A percentile compares a stretch with the other conserved stretches of the same genome.
These are phyloP conservation scores for Chrysophaeum taylorii DNA, from an alignment of 352 stramenopile genomes.

Conservation along the genomic window DNA sequence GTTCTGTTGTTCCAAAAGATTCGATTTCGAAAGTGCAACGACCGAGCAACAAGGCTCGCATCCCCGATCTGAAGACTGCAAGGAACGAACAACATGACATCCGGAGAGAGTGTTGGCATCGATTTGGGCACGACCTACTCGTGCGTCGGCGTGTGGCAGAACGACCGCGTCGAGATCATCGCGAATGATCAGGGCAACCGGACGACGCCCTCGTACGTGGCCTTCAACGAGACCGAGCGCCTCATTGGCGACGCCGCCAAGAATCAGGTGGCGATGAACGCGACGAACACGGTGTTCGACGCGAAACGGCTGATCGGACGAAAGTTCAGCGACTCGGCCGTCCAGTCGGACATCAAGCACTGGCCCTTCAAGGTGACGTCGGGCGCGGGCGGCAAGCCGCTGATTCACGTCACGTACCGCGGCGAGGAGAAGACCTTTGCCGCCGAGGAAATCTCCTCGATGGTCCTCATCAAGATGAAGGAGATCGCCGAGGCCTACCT, in stretches of 20 bases:
- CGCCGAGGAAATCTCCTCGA: slow-evolving; percentile 70
- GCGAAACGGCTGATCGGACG: slow-evolving; percentile 70
- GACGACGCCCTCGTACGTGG: slow-evolving; percentile 77
- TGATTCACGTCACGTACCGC: slow-evolving; percentile 72
- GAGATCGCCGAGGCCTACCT: slow-evolving; percentile 63
- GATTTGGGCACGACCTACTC: slow-evolving; percentile 92
- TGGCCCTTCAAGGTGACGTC: slow-evolving; percentile 65
- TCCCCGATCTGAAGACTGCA: too few relatives aligned
- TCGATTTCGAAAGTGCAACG: too few relatives aligned
- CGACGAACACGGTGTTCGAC: slow-evolving; percentile 68
- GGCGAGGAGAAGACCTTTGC: slow-evolving; percentile 69
- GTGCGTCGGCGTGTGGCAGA: slow-evolving; percentile 92
- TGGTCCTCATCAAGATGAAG: slow-evolving; percentile 72
- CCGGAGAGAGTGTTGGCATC: slow-evolving; percentile 71
- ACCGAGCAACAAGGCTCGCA: too few relatives aligned
- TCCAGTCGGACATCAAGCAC: slow-evolving; percentile 70
- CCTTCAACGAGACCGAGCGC: slow-evolving; percentile 67
- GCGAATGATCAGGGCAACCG: slow-evolving; percentile 86
- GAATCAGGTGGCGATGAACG: slow-evolving; percentile 67
- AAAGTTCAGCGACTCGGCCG: slow-evolving; percentile 55
- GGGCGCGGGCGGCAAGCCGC: slow-evolving; percentile 55
- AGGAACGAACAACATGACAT: neutral
- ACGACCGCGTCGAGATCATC: slow-evolving; percentile 94
- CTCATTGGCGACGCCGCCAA: slow-evolving; percentile 83
- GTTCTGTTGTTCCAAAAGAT: too few relatives aligned